phyloP scores from a whole-genome alignment of 495 filamentous ascomycete genomes.

The Daldinia childiae region DNA sequence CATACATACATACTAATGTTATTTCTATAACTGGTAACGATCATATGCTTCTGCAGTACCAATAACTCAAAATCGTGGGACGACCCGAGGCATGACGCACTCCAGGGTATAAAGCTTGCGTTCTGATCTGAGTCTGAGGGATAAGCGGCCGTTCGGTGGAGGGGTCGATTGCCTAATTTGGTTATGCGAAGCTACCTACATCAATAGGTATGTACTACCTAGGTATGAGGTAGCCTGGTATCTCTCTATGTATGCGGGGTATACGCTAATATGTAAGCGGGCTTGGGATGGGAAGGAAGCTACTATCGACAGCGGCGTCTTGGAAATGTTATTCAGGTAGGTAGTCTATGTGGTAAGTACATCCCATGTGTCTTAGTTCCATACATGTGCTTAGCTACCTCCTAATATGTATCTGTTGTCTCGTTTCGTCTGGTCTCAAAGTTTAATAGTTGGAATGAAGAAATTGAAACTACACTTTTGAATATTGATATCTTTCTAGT shows the following conservation, averaged over 20 bases:
- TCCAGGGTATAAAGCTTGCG: neutral
- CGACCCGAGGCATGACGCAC: constrained; percentile 29
- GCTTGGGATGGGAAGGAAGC: constrained; percentile 2
- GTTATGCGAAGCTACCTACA: neutral
- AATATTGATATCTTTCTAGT: too few relatives aligned
- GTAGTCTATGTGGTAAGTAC: too few relatives aligned
- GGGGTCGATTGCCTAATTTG: neutral
- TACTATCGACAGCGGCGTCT: neutral
- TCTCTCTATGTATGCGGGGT: constrained; percentile 13
- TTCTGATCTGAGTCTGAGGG: neutral
- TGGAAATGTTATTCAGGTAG: neutral
- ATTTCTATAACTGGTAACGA: neutral
- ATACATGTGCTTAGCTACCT: neutral
- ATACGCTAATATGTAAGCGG: constrained; percentile 19
- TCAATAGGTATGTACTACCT: too few relatives aligned
- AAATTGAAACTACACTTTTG: neutral
- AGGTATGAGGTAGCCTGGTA: too few relatives aligned
- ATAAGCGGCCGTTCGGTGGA: neutral
- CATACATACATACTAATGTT: too few relatives aligned
- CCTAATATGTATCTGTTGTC: neutral
- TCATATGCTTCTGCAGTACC: constrained; percentile 17
- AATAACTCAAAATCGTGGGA: neutral
- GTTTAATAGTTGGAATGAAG: neutral
- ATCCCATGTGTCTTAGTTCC: neutral
- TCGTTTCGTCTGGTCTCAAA: neutral